Evolutionary conservation across 371 early-diverging fungal genomes (phyloP), one percentile per base, ranked within the genome.

Genomic region (Quaeritorhiza haematococci): DNA sequence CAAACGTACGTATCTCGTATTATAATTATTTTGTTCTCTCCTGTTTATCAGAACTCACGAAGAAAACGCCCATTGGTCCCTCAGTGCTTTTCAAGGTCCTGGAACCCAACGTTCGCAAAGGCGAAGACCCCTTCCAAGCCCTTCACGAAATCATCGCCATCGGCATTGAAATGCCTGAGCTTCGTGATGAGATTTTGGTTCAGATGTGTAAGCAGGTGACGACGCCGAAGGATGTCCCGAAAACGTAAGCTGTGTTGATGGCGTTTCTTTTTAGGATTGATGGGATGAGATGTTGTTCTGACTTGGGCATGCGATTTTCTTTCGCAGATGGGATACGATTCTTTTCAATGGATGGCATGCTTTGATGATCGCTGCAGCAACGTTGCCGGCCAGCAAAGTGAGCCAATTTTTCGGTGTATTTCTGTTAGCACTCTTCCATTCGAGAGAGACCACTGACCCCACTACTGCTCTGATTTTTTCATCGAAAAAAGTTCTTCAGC

Each of bases 131-230:
- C 3, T 27, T 56, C 19, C 23, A 23, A 4, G 42, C 59, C 0
- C 54, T 63, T 43, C 67, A 76, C 44, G 28, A 44, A 5, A 49
- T 66, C 19, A 33, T 73, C 19, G 32, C 21, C 3, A 19, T 51
- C 24, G 76, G 73, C 3, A 49, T 73, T 6, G 55, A 62, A 23
- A 42, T 53, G n/a, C 58, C 59, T 2, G 66, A 68, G 21, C 32
- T 76, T 7, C 57, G 76, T 15, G 76, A 76, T 45, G 76, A 76
- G 53, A 55, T 76, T 8, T 76, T 60, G 28, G 63, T 76, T 5
- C 76, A 76, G 57, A 59, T 73, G 32, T 56, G 64, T 35, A 64
- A 69, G 51, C 76, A 76, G 53, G 57, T 68, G 27, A 70, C 75
- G 10, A 42, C 53, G 15, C 68, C 72, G 17, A 53, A 46, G 26